Evolutionary conservation across 176 grass and related monocot species (phyloP), one percentile per base, ranked within the genome.

Genomic region (Carex parvula): DNA sequence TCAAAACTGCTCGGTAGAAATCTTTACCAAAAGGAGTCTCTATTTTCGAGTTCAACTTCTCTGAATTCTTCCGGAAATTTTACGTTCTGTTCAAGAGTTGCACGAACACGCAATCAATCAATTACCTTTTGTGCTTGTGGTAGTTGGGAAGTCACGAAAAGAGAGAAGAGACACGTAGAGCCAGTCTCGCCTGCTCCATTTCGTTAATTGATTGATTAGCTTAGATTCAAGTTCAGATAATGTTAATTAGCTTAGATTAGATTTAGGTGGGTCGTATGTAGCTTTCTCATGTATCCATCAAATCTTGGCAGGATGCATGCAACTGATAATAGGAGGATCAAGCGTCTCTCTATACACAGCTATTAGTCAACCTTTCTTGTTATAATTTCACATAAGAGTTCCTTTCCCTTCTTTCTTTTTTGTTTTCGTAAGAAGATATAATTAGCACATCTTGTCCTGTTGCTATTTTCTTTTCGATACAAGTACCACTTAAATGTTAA

Each of bases 201-300:
- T 56, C 13, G 21, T 75, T 75, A 53, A 67, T 61, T 26, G 26
- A 26, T 26, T 26, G 26, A 26, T 26, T 26, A 26, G 26, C 26
- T 26, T 26, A 26, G 26, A 26, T 26, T 26, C 26, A 26, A 26
- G 26, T 26, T 26, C 26, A 26, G 78, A 64, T 63, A 35, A 26
- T 60, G 59, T 39, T 39, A 39, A 6, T 39, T 39, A 39, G 37
- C 37, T 85, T 85, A 78, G 37, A 6, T 77, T 77, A 81, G 78
- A 81, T 81, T 69, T 24, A 71, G 60, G 84, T 53, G 35, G 84
- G 59, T 86, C 7, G 12, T 30, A 64, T 50, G 57, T 79, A 67
- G 72, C 84, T 78, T 79, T 85, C 84, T 79, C 41, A 55, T 62
- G 44, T 33, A 64, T 33, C 67, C 37, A 60, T 85, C 83, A 85